A percentile compares a stretch with the other conserved stretches of the same genome.
These are phyloP conservation scores for Syncephalastrum sp. DNA, from an alignment of 371 early-diverging fungal genomes.

Conservation along the genomic window DNA sequence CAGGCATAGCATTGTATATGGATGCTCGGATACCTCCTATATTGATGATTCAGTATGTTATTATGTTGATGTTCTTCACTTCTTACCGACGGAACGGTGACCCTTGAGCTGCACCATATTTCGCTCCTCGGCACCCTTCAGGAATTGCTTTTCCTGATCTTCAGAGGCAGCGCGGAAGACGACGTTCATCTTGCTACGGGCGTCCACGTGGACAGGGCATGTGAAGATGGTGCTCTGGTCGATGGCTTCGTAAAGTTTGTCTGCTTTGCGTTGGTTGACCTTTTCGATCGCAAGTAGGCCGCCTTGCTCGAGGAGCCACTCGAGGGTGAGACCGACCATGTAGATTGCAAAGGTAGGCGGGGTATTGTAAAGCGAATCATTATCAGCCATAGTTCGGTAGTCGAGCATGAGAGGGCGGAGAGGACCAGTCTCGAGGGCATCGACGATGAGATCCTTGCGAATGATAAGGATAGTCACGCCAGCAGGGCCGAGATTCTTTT, in stretches of 20 bases:
- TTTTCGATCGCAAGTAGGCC: constrained; percentile 70
- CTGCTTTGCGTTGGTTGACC: constrained; percentile 65
- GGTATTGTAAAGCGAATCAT: constrained; percentile 93
- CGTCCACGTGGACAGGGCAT: constrained; percentile 63
- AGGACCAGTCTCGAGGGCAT: constrained; percentile 36
- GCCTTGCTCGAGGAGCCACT: constrained; percentile 79
- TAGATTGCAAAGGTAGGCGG: constrained; percentile 96
- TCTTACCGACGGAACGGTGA: constrained; percentile 77
- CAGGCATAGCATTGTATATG: constrained; percentile 91
- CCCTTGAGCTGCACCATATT: constrained; percentile 90
- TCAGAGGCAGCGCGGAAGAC: constrained; percentile 76
- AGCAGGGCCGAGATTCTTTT: constrained; percentile 97
- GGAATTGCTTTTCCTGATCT: constrained; percentile 79
- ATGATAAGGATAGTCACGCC: constrained; percentile 93
- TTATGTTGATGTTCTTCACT: neutral
- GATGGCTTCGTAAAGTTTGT: constrained; percentile 70
- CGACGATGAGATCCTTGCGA: constrained; percentile 81
- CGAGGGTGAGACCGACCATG: constrained; percentile 83
- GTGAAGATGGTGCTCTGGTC: constrained; percentile 65
- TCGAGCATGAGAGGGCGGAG: constrained; percentile 84
- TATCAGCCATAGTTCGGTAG: constrained; percentile 77
- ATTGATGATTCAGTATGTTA: neutral
- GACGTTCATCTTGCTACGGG: constrained; percentile 89
- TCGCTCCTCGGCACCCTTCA: constrained; percentile 73
- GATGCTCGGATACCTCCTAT: constrained; percentile 90